Percentiles rank a stretch among this genome's conserved stretches.
Evolutionary conservation across 2,329 filamentous ascomycete genomes (phyloP).

Genomic region (Paecilomyces sp.): DNA sequence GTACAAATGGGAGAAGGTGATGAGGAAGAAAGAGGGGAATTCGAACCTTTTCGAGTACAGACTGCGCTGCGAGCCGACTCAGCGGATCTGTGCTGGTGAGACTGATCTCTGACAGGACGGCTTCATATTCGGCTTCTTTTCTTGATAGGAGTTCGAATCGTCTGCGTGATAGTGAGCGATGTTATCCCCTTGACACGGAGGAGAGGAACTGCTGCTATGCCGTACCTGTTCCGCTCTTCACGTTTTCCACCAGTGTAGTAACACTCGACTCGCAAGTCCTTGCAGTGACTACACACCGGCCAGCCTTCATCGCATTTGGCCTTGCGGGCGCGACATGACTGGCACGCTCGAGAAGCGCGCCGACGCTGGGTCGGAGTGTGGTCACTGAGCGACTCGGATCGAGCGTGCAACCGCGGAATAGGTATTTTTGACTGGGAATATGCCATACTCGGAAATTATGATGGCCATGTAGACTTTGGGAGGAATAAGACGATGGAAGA

Average conservation of each 20-base stretch:
- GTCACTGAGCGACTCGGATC: background rate
- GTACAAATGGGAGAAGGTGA: background rate
- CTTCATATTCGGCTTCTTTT: background rate
- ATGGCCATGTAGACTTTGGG: background rate
- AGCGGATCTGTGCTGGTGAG: background rate
- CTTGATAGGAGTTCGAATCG: background rate
- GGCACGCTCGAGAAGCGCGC: background rate
- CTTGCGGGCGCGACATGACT: background rate
- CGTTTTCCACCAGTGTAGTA: background rate
- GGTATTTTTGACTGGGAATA: background rate
- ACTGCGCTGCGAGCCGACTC: background rate
- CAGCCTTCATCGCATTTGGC: background rate
- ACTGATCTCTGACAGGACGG: background rate
- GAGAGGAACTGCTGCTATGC: background rate
- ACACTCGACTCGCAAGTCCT: background rate
- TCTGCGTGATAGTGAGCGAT: background rate
- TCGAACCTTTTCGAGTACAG: background rate
- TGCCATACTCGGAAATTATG: background rate
- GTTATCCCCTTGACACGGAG: background rate
- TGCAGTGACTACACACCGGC: background rate
- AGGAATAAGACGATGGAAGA: background rate
- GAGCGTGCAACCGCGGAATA: background rate
- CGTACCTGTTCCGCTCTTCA: background rate
- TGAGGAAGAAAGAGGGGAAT: background rate
- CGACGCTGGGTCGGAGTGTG: background rate